These are phyloP conservation scores for Syzygium grande DNA, from an alignment of 345 rosid species.

Conservation along the genomic window DNA sequence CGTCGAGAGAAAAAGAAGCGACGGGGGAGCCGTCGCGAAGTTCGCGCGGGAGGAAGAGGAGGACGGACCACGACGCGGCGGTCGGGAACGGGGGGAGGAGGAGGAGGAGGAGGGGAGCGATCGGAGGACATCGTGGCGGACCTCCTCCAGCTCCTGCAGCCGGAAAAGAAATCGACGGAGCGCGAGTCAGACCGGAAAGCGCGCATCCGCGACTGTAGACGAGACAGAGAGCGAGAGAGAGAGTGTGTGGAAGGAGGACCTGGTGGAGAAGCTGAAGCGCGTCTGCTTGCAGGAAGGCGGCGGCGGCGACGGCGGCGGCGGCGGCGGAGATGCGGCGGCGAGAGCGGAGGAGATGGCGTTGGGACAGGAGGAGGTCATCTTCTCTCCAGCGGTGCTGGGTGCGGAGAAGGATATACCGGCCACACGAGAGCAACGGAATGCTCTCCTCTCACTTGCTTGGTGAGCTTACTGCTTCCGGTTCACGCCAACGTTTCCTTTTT, in stretches of 20 bases:
- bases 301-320: background rate
- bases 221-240: background rate
- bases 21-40: background rate
- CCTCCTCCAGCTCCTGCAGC: slow-evolving; percentile 13
- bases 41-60: background rate
- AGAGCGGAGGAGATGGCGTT: background rate
- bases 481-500: background rate
- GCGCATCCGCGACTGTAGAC: background rate
- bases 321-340: background rate
- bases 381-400: accelerated
- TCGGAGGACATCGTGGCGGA: slow-evolving; percentile 41
- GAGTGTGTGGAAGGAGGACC: background rate
- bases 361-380: background rate
- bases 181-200: background rate
- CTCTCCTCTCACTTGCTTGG: background rate
- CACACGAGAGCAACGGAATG: accelerated
- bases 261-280: background rate
- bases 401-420: background rate
- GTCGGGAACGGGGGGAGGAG: slow-evolving; percentile 19
- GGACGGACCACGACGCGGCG: slow-evolving; percentile 23
- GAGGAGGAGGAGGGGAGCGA: slow-evolving; percentile 18
- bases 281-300: background rate
- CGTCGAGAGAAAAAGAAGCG: background rate
- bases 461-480: background rate
- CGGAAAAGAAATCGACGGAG: background rate